phyloP scores from a whole-genome alignment of 305 asterid genomes.

The Fraxinus sp. region DNA sequence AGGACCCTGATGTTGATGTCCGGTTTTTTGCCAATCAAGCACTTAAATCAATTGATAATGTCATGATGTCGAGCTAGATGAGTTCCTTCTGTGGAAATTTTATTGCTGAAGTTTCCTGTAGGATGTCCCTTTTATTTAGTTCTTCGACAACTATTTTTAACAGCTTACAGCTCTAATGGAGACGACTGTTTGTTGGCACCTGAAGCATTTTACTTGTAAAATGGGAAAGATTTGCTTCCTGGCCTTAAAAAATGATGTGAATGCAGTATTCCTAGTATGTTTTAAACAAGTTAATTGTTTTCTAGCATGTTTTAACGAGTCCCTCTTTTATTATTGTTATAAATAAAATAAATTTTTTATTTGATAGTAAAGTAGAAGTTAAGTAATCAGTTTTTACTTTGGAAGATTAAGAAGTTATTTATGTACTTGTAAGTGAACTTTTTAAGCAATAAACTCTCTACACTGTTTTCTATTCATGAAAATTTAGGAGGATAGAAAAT shows the following conservation, averaged over 20 bases:
- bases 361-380: neutral
- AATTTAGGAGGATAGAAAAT: neutral
- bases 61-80: constrained; percentile 54
- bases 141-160: neutral
- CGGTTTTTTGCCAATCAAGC: constrained; percentile 70
- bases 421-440: neutral
- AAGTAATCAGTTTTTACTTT: neutral
- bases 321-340: neutral
- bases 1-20: constrained; percentile 87
- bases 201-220: neutral
- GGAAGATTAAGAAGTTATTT: neutral
- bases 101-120: neutral
- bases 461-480: neutral
- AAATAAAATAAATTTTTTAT: too few relatives aligned
- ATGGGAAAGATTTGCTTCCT: neutral
- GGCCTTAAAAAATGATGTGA: neutral
- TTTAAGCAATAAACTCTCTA: neutral
- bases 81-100: neutral
- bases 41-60: constrained; percentile 56
- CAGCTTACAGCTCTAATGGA: neutral
- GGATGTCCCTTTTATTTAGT: neutral
- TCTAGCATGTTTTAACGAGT: neutral
- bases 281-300: neutral
- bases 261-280: neutral
- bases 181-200: neutral